Evolutionary conservation across 768 basidiomycete genomes (phyloP), one percentile per base, ranked within the genome.

Genomic region (Kwoniella heveanensis): DNA sequence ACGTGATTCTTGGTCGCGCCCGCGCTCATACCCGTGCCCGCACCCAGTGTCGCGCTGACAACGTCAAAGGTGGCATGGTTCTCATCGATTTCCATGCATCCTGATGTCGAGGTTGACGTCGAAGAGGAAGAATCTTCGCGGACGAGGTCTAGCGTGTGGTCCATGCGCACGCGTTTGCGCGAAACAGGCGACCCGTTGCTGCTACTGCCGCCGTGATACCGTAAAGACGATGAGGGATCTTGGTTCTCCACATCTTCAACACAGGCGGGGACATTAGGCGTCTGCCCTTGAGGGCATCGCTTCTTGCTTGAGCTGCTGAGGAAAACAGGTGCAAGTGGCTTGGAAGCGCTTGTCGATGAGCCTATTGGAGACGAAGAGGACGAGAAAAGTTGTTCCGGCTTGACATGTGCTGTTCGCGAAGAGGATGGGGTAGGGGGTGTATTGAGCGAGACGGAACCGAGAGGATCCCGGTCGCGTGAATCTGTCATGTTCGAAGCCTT

Each of bases 311-410:
- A 47, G 19, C 29, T 50, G 22, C 48, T 47, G 10, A 64, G 44
- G 25, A 65, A 65, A 5, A 64, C 57, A 9, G 61, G 66, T 9
- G 66, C 66, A 30, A 68, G 62, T 27, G 64, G 62, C 37, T 27
- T 48, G 0, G 53, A 7, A 9, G 39, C 39, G 39, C 39, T 53
- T 44, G 62, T 37, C 3, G 58, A 44, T 30, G 51, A n/a, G n/a
- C n/a, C 27, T 12, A 27, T 27, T 4, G n/a, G 29, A 10, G 17
- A 10, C 30, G 54, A 55, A 2, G 17, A 44, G 17, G 39, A 44
- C 15, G 39, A 44, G 19, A 13, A 5, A 32, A 13, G 5, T 44
- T 8, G 39, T 8, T 44, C 17, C 4, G 39, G 19, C 39, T 44
- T 44, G 39, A 19, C 8, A 7, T 44, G 39, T 10, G 39, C 8